Evolutionary conservation across 371 early-diverging fungal species (phyloP).

Genomic region (Basidiobolus meristosporus): DNA sequence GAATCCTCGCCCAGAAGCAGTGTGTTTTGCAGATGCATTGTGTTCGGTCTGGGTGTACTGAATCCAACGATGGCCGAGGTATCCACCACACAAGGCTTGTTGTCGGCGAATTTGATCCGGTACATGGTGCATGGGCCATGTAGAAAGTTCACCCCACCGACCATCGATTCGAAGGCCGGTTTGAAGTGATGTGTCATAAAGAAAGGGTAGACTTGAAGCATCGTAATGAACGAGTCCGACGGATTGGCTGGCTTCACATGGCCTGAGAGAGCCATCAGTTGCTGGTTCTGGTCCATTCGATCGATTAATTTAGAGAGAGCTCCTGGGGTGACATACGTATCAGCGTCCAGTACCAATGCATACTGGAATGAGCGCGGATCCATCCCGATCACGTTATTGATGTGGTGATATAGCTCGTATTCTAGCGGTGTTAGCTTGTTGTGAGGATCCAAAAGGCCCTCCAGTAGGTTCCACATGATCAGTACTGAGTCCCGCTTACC

Average conservation of each 20-base stretch:
- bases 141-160: constrained; percentile 92
- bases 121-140: constrained; percentile 96
- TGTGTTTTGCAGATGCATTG: constrained; percentile 90
- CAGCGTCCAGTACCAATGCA: constrained; percentile 89
- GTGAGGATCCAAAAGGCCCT: constrained; percentile 78
- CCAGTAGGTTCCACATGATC: constrained; percentile 94
- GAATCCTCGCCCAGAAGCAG: constrained; percentile 73
- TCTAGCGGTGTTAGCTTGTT: constrained; percentile 81
- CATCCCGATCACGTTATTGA: constrained; percentile 82
- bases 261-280: constrained; percentile 84
- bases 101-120: constrained; percentile 70
- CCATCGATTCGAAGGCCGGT: constrained; percentile 98
- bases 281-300: constrained; percentile 70
- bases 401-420: constrained; percentile 81
- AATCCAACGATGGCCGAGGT: constrained; percentile 84
- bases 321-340: constrained; percentile 74
- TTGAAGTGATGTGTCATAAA: constrained; percentile 96
- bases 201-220: constrained; percentile 98
- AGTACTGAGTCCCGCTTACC: constrained; percentile 99
- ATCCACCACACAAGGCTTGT: constrained; percentile 70
- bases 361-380: constrained; percentile 78
- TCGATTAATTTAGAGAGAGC: constrained; percentile 75
- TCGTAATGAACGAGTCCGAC: constrained; percentile 79
- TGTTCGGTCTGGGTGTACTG: constrained; percentile 81
- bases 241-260: constrained; percentile 83